Evolutionary conservation across 2,329 filamentous ascomycete species (phyloP).

Genomic region (Arthrobotrys megalospora): DNA sequence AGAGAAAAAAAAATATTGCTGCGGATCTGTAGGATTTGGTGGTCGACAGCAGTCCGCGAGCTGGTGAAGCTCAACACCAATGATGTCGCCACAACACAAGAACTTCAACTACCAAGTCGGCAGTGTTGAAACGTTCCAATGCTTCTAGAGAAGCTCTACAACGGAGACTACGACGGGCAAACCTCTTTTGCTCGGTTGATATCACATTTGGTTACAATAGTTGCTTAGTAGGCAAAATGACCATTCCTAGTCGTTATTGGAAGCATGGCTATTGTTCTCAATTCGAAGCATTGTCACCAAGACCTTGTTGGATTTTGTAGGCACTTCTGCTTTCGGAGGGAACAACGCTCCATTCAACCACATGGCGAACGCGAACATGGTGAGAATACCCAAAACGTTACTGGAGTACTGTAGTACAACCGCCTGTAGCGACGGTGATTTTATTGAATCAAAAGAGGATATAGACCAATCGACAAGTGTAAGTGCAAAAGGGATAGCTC

Average conservation of each 20-base stretch:
- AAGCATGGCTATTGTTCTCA: background rate
- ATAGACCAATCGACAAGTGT: background rate
- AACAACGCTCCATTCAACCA: background rate
- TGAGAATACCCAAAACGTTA: no score
- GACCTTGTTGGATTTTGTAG: conserved; percentile 13
- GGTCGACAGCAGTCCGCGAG: no score
- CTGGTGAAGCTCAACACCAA: conserved; percentile 1
- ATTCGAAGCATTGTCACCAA: background rate
- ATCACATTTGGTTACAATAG: no score
- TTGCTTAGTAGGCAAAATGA: no score
- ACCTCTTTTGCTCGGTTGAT: no score
- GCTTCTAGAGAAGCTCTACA: background rate
- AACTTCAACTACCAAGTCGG: background rate
- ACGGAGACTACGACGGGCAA: background rate
- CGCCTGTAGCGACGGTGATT: no score
- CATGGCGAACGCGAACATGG: background rate
- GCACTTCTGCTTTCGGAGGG: background rate
- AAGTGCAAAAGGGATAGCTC: background rate
- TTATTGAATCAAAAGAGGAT: background rate
- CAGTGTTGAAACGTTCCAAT: background rate
- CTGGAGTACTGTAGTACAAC: no score
- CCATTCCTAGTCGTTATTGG: background rate
- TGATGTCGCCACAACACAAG: background rate
- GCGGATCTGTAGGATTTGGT: background rate
- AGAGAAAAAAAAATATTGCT: background rate